Percentiles rank a stretch among this genome's conserved stretches.
phyloP scores from a whole-genome alignment of 345 rosid genomes.

The Ricinus communis region DNA sequence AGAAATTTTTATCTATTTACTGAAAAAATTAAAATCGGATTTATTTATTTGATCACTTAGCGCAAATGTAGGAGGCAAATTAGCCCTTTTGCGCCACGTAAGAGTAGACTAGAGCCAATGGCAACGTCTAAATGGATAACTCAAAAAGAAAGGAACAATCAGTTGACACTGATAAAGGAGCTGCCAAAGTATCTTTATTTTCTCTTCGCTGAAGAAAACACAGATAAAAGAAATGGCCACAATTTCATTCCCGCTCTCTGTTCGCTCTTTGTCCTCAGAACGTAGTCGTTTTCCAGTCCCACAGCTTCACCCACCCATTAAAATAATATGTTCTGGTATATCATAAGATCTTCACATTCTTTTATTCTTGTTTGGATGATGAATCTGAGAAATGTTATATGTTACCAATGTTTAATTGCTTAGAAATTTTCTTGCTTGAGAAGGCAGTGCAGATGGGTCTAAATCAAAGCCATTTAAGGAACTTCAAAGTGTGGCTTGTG shows the following conservation, averaged over 20 bases:
- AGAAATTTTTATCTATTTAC: too few relatives aligned
- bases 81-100: too few relatives aligned
- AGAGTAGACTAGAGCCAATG: too few relatives aligned
- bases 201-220: too few relatives aligned
- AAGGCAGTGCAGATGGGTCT: conserved; percentile 23
- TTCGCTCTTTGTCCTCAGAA: conserved; percentile 17
- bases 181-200: too few relatives aligned
- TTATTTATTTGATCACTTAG: too few relatives aligned
- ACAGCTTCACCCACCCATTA: conserved; percentile 28
- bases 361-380: neutral
- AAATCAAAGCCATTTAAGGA: conserved; percentile 44
- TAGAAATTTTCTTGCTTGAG: conserved; percentile 10
- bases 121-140: neutral
- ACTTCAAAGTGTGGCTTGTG: conserved; percentile 59
- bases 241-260: conserved; percentile 39
- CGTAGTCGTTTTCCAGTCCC: conserved; percentile 24
- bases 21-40: too few relatives aligned
- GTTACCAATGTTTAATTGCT: neutral
- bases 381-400: neutral
- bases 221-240: conserved; percentile 41
- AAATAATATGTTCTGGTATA: conserved; percentile 53
- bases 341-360: neutral
- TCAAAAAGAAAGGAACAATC: neutral
- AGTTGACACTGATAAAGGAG: neutral
- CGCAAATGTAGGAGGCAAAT: too few relatives aligned